Evolutionary conservation across 208 protist species (phyloP).

Genomic region (Lotmaria passim): DNA sequence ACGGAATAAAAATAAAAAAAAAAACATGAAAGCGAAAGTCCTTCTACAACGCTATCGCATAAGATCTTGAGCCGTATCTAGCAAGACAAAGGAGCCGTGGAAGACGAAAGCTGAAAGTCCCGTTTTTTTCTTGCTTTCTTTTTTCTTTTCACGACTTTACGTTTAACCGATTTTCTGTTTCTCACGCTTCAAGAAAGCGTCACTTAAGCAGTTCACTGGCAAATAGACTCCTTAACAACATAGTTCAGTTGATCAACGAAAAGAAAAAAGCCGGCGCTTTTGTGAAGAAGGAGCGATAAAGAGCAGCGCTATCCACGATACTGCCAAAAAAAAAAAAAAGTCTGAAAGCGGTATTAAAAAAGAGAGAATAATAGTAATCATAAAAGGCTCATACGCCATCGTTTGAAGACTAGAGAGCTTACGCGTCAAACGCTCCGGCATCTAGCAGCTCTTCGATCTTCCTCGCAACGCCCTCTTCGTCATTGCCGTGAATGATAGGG

Average conservation of each 20-base stretch:
- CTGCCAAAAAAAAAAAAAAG: neutral
- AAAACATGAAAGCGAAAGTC: neutral
- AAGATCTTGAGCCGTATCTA: too few species aligned
- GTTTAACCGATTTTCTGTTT: too few species aligned
- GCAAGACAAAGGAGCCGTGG: too few species aligned
- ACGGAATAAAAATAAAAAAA: neutral
- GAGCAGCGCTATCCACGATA: neutral
- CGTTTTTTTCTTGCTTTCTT: too few species aligned
- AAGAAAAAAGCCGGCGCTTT: neutral
- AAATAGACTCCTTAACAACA: too few species aligned
- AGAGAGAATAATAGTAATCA: neutral
- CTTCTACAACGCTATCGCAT: too few species aligned
- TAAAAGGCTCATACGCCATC: too few species aligned
- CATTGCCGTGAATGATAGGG: constrained; percentile 55
- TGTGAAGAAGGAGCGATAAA: neutral
- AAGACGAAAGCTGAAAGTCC: too few species aligned
- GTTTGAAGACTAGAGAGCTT: neutral
- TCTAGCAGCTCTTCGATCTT: constrained; percentile 63
- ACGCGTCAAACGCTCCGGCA: constrained; percentile 1
- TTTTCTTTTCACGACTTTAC: too few species aligned
- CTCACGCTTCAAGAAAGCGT: too few species aligned
- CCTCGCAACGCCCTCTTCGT: constrained; percentile 58
- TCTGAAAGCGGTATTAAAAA: neutral
- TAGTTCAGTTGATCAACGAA: too few species aligned
- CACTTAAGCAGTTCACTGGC: too few species aligned